phyloP scores from a whole-genome alignment of 768 basidiomycete genomes.

The Tricholoma sp. region DNA sequence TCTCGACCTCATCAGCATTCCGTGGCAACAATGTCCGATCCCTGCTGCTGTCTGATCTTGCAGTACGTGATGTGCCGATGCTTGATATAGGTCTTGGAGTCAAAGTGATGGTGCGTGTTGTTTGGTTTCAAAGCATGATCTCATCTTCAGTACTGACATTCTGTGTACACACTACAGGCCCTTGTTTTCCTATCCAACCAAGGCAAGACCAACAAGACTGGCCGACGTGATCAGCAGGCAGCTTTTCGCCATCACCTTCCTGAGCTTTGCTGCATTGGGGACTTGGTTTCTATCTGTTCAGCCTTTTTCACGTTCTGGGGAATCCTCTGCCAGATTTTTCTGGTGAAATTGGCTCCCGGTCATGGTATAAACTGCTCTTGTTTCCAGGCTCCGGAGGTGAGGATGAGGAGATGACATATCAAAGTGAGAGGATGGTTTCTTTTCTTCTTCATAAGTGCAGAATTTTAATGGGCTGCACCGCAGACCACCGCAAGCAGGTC shows the following conservation, averaged over 20 bases:
- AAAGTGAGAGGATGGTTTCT: slow-evolving; percentile 19
- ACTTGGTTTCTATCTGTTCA: too few species aligned
- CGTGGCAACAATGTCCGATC: slow-evolving; percentile 23
- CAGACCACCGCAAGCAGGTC: slow-evolving; percentile 25
- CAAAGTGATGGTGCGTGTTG: slow-evolving; percentile 12
- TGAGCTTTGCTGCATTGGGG: too few species aligned
- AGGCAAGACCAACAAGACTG: too few species aligned
- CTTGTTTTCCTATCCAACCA: slow-evolving; percentile 23
- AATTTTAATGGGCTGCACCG: too few species aligned
- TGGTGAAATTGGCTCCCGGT: slow-evolving; percentile 20
- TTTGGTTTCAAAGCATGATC: background rate
- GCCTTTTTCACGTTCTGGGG: slow-evolving; percentile 27
- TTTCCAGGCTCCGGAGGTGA: slow-evolving; percentile 15
- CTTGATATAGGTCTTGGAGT: slow-evolving; percentile 12
- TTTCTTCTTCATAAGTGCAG: too few species aligned
- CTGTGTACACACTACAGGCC: slow-evolving; percentile 15
- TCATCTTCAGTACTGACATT: background rate
- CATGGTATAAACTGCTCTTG: slow-evolving; percentile 24
- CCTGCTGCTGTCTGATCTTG: slow-evolving; percentile 22
- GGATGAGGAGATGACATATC: slow-evolving; percentile 20
- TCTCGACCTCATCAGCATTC: slow-evolving; percentile 21
- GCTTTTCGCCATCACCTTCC: slow-evolving; percentile 21
- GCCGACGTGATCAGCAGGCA: slow-evolving; percentile 28
- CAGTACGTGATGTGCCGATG: slow-evolving; percentile 13
- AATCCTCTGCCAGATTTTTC: slow-evolving; percentile 16